Conservation (phyloP, 352 stramenopile species). For the Phytopythium mirpurense region DNA sequence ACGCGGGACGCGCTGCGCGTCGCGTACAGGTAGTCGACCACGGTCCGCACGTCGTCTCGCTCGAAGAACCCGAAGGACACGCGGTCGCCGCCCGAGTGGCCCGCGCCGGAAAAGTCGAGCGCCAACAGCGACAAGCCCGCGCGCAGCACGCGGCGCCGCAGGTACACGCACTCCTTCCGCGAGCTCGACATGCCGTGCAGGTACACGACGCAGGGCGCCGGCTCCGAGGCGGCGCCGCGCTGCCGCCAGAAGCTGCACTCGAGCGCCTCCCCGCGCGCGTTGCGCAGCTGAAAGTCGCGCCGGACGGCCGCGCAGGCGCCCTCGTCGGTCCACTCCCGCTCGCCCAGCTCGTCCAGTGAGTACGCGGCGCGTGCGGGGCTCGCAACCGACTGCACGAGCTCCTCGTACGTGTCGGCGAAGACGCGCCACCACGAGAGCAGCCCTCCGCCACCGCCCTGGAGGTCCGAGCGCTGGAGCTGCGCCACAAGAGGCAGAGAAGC, state of each 20-base stretch:
- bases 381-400: slow-evolving; percentile 68
- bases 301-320: slow-evolving; percentile 25
- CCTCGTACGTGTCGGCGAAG: slow-evolving; percentile 67
- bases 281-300: slow-evolving; percentile 57
- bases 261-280: slow-evolving; percentile 42
- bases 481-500: no score
- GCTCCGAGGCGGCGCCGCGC: slow-evolving; percentile 4
- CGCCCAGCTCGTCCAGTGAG: slow-evolving; percentile 44
- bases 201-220: slow-evolving; percentile 62
- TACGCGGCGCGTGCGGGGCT: slow-evolving; percentile 57
- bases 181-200: slow-evolving; percentile 79
- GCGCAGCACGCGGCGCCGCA: slow-evolving; percentile 43
- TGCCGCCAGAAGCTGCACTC: slow-evolving; percentile 67
- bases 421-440: slow-evolving; percentile 64
- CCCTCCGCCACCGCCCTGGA: slow-evolving; percentile 43
- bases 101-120: slow-evolving; percentile 69
- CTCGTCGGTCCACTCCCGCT: slow-evolving; percentile 2
- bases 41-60: slow-evolving; percentile 48
- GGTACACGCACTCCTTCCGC: slow-evolving; percentile 67
- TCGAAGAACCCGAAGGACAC: slow-evolving; percentile 73
- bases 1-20: slow-evolving; percentile 45
- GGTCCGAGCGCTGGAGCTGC: slow-evolving; percentile 56
- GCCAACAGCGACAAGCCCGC: slow-evolving; percentile 66
- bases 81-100: slow-evolving; percentile 53
- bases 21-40: slow-evolving; percentile 64